A percentile compares a stretch with the other conserved stretches of the same genome.
Conservation (phyloP, 176 grass and related monocot species). For the Ensete glaucum region DNA sequence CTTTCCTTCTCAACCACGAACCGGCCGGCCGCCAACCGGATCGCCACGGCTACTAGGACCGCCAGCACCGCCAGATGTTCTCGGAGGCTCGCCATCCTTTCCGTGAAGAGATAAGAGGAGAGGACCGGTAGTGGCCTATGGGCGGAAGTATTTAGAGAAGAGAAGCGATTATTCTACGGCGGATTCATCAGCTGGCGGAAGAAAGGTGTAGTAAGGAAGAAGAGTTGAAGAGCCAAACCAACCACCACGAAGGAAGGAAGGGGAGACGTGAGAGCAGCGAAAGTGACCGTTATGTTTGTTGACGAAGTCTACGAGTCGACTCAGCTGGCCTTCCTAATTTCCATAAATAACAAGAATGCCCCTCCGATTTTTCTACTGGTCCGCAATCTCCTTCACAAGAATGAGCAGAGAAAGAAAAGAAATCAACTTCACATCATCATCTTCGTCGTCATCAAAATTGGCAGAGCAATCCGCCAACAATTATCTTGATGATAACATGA, state of each 20-base stretch:
- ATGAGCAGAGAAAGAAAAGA: not conserved
- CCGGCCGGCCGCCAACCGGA: slow-evolving; percentile 26
- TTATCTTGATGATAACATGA: not conserved
- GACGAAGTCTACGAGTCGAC: not conserved
- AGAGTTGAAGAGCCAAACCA: not conserved
- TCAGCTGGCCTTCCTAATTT: not conserved
- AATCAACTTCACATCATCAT: not conserved
- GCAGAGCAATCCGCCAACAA: not conserved
- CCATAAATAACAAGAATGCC: not conserved
- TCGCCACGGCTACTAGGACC: slow-evolving; percentile 13
- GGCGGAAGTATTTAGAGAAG: not conserved
- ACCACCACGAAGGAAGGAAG: not conserved
- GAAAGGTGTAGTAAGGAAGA: slow-evolving; percentile 3
- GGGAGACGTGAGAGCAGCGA: not conserved
- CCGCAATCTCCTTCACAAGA: too few relatives aligned
- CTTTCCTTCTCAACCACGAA: slow-evolving; percentile 85
- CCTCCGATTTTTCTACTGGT: not conserved
- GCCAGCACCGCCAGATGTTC: slow-evolving; percentile 13
- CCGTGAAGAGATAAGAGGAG: slow-evolving; percentile 6
- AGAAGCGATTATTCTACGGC: slow-evolving; percentile 13
- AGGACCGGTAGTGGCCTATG: not conserved
- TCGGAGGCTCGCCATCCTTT: slow-evolving; percentile 22
- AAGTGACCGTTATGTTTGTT: not conserved
- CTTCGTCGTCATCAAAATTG: not conserved
- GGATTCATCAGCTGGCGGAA: slow-evolving; percentile 6